phyloP scores from a whole-genome alignment of 371 early-diverging fungal genomes.

The Umbelopsis sp. region DNA sequence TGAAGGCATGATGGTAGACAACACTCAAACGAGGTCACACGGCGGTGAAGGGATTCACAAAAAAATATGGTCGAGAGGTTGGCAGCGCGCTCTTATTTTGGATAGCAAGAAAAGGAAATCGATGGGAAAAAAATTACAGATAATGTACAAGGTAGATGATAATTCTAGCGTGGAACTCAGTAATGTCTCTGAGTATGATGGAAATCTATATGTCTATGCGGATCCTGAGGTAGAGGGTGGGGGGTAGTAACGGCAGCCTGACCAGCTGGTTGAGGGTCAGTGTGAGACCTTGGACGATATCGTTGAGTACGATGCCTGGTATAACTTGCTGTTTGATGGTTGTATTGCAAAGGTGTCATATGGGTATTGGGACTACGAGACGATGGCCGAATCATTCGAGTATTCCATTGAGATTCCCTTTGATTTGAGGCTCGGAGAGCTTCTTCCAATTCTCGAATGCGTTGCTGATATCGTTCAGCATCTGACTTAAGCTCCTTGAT shows the following conservation, averaged over 20 bases:
- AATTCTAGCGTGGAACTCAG: not conserved
- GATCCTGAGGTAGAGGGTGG: not conserved
- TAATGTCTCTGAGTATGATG: not conserved
- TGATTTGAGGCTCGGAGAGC: constrained; percentile 23
- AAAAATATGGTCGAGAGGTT: not conserved
- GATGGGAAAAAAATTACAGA: not conserved
- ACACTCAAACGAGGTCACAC: not conserved
- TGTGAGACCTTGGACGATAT: constrained; percentile 6
- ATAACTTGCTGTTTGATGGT: not conserved
- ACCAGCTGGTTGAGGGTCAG: constrained; percentile 1
- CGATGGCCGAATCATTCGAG: not conserved
- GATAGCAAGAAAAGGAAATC: not conserved
- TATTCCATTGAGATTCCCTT: constrained; percentile 11
- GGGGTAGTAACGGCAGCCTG: not conserved
- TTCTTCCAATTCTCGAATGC: constrained; percentile 77
- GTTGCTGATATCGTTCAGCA: constrained; percentile 55
- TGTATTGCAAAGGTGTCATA: not conserved
- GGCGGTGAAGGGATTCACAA: not conserved
- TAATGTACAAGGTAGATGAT: not conserved
- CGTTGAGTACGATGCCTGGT: not conserved
- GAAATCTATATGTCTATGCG: not conserved
- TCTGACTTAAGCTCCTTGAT: constrained; percentile 74
- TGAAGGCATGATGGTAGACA: constrained; percentile 7
- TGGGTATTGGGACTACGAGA: not conserved
- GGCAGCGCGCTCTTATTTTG: not conserved